These are phyloP conservation scores for Tetracladium maxilliforme DNA, from an alignment of 2,329 filamentous ascomycete genomes.

Conservation along the genomic window DNA sequence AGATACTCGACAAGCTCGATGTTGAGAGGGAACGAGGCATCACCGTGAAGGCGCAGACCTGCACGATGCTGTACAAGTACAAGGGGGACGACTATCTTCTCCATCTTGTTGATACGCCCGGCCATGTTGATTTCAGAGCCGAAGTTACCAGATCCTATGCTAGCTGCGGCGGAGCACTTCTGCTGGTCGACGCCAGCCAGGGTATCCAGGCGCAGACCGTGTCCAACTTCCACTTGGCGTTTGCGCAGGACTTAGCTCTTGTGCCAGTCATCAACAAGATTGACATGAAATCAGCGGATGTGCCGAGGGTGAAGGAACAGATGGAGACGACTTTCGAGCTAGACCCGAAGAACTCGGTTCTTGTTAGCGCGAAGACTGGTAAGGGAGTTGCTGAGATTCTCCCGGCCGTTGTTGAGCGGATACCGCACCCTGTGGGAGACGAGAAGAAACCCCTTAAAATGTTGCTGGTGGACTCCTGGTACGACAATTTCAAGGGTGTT, in stretches of 20 bases:
- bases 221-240: conserved; percentile 95
- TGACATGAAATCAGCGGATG: conserved; percentile 78
- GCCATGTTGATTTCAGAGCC: conserved; percentile 93
- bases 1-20: conserved; percentile 92
- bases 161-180: conserved; percentile 80
- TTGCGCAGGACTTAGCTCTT: conserved; percentile 74
- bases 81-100: conserved; percentile 79
- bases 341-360: conserved; percentile 55
- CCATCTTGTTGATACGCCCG: conserved; percentile 91
- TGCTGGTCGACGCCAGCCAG: conserved; percentile 92
- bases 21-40: conserved; percentile 94
- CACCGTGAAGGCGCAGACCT: conserved; percentile 97
- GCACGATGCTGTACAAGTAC: conserved; percentile 90
- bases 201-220: conserved; percentile 96
- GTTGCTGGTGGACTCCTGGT: conserved; percentile 94
- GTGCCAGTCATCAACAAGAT: conserved; percentile 96
- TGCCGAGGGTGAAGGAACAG: conserved; percentile 74
- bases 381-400: conserved; percentile 73
- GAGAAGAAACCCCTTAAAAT: conserved; percentile 59
- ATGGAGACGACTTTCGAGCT: conserved; percentile 80
- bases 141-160: conserved; percentile 94
- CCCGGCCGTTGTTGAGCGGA: conserved; percentile 70
- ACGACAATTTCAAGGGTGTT: conserved; percentile 89
- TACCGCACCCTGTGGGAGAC: conserved; percentile 70
- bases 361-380: conserved; percentile 90